phyloP scores from a whole-genome alignment of 78 protist species.

The Mantamonas sphyraenae region DNA sequence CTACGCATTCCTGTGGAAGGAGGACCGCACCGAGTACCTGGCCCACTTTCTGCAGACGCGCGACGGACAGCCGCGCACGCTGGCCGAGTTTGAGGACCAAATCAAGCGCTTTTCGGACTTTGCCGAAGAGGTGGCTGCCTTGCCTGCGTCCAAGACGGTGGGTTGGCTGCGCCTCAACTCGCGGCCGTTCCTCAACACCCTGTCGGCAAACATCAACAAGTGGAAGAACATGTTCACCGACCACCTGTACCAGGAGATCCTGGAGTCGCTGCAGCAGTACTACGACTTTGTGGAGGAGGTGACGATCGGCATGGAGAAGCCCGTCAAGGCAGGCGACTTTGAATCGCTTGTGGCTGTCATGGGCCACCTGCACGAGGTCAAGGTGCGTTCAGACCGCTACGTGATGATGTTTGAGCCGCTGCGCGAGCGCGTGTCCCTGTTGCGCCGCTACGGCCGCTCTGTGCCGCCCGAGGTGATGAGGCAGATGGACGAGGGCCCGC shows the following conservation, averaged over 20 bases:
- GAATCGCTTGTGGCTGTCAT: constrained; percentile 30
- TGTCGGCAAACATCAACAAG: constrained; percentile 8
- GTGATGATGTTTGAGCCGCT: constrained; percentile 29
- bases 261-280: background rate
- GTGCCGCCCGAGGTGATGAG: constrained; percentile 5
- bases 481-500: constrained; percentile 17
- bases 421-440: constrained; percentile 21
- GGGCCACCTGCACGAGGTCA: constrained; percentile 20
- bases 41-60: constrained; percentile 3
- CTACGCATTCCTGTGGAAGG: background rate
- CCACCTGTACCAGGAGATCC: constrained; percentile 11
- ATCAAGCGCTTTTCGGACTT: background rate
- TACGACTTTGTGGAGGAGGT: background rate
- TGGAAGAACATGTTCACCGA: constrained; percentile 31
- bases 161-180: constrained; percentile 46
- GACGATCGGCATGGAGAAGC: background rate
- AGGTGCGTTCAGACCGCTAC: constrained; percentile 20
- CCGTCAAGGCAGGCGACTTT: constrained; percentile 21
- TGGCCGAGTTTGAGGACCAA: constrained; percentile 19
- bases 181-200: constrained; percentile 20
- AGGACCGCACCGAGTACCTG: constrained; percentile 7
- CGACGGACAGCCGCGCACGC: constrained; percentile 11
- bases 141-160: background rate
- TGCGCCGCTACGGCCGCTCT: constrained; percentile 12
- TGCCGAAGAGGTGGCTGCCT: background rate